These are phyloP conservation scores for Phycomyces blakesleeanus DNA, from an alignment of 192 early-diverging fungal species.

Conservation along the genomic window DNA sequence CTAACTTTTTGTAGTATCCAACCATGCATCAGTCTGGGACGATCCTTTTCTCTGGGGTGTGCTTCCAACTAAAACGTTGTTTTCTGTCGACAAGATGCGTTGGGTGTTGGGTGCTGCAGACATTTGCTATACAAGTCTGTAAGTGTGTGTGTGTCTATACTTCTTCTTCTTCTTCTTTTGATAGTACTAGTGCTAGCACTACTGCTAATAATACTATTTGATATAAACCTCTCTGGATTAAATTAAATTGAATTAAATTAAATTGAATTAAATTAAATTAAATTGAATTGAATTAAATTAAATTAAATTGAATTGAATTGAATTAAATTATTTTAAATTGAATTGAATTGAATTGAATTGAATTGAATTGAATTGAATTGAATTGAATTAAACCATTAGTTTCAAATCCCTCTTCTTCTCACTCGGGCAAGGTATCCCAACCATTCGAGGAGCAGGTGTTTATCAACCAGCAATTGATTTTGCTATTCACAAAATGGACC, in stretches of 20 bases:
- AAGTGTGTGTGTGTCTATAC: no score
- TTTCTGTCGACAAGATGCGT: conserved; percentile 51
- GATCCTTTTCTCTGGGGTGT: conserved; percentile 77
- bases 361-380: no score
- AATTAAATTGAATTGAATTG: no score
- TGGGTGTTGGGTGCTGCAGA: conserved; percentile 89
- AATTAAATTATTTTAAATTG: no score
- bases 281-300: no score
- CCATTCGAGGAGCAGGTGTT: conserved; percentile 78
- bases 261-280: no score
- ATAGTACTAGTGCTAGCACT: no score
- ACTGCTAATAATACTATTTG: no score
- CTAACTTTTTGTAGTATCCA: conserved; percentile 57
- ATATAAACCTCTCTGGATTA: no score
- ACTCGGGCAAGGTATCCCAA: conserved; percentile 78
- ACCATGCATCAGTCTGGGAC: conserved; percentile 72
- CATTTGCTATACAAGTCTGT: conserved; percentile 76
- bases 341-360: no score
- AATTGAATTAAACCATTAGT: conserved; percentile 25
- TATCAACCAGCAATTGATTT: conserved; percentile 83
- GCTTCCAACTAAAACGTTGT: conserved; percentile 54
- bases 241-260: no score
- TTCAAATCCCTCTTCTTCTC: conserved; percentile 60
- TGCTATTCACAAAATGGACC: conserved; percentile 62
- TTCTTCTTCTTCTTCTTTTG: no score